Conservation (phyloP, 2,329 filamentous ascomycete species). For the Diaporthe citri region DNA sequence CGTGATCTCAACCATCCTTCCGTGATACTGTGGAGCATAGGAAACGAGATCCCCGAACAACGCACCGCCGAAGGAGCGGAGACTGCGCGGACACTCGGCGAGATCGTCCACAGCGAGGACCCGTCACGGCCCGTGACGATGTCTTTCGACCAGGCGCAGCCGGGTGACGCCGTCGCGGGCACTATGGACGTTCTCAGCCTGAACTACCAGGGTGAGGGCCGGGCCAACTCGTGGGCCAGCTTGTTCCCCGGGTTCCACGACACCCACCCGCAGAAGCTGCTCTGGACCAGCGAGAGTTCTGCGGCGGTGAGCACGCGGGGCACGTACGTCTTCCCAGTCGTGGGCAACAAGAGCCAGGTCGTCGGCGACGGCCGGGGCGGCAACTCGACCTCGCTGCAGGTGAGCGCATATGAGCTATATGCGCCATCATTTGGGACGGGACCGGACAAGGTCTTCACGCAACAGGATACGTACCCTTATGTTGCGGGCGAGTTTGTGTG, state of each 20-base stretch:
- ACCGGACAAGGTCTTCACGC: conserved; percentile 65
- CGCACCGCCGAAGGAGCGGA: conserved; percentile 47
- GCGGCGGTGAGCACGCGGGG: conserved; percentile 46
- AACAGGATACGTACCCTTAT: conserved; percentile 61
- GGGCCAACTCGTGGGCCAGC: conserved; percentile 1
- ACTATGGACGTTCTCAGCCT: conserved; percentile 52
- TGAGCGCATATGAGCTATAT: conserved; percentile 67
- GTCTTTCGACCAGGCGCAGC: conserved; percentile 60
- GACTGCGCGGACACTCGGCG: conserved; percentile 52
- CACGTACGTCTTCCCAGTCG: conserved; percentile 66
- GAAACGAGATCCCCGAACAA: conserved; percentile 67
- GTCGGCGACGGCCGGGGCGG: conserved; percentile 54
- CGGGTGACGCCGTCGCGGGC: conserved; percentile 53
- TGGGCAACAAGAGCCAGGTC: conserved; percentile 50
- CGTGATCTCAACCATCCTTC: conserved; percentile 69
- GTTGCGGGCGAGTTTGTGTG: conserved; percentile 68
- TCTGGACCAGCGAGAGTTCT: background rate
- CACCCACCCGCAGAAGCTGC: background rate
- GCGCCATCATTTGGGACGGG: conserved; percentile 57
- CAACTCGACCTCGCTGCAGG: conserved; percentile 52
- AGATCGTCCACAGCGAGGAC: conserved; percentile 61
- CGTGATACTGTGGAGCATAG: conserved; percentile 64
- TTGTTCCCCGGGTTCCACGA: background rate
- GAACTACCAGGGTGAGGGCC: conserved; percentile 7
- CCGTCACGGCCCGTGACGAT: conserved; percentile 58